Evolutionary conservation across 2,329 filamentous ascomycete genomes (phyloP).

Genomic region (Pseudocercospora fijiensis): DNA sequence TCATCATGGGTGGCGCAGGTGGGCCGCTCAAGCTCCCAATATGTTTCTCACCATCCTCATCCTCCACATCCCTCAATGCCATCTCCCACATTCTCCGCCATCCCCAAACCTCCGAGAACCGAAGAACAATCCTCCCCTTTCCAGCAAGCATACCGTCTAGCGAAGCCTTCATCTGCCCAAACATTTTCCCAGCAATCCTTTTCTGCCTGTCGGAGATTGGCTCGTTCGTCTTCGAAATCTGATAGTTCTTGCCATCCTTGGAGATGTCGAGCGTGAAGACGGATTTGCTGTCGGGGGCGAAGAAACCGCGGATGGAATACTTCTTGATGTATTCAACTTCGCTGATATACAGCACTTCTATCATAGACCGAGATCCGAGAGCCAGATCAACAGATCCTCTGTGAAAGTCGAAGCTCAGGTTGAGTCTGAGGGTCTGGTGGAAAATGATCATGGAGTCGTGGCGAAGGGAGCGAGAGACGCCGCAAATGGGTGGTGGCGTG

Average conservation of each 20-base stretch:
- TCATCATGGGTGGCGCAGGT: too few relatives aligned
- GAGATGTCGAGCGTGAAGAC: neutral
- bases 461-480: neutral
- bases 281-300: neutral
- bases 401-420: neutral
- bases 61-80: neutral
- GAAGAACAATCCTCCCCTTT: neutral
- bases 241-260: neutral
- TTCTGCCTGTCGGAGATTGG: neutral
- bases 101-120: neutral
- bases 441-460: neutral
- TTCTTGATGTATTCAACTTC: neutral
- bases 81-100: neutral
- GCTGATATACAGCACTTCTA: too few relatives aligned
- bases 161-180: neutral
- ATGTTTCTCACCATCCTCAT: neutral
- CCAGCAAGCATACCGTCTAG: neutral
- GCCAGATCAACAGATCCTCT: neutral
- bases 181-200: neutral
- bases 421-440: neutral
- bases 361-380: neutral
- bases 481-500: neutral
- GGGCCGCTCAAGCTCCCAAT: too few relatives aligned
- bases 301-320: neutral
- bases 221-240: neutral